A percentile compares a stretch with the other conserved stretches of the same genome.
Evolutionary conservation across 1,284 basidiomycete genomes (phyloP).

Genomic region (Cutaneotrichosporon curvatum): DNA sequence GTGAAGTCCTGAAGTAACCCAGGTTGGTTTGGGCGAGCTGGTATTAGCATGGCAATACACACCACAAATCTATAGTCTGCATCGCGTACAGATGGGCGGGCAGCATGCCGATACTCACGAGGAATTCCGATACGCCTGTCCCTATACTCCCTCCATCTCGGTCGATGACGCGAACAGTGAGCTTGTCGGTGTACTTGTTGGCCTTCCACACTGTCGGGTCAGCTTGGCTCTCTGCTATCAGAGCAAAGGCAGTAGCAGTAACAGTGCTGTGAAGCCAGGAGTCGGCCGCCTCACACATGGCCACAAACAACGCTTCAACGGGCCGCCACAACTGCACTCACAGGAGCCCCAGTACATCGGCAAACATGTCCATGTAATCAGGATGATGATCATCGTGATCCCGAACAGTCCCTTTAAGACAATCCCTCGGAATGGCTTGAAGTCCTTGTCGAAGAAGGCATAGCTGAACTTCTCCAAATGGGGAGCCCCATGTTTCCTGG

Average conservation of each 20-base stretch:
- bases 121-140: constrained; percentile 26
- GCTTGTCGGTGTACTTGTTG: constrained; percentile 42
- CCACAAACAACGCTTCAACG: no score
- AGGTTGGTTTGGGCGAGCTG: constrained; percentile 15
- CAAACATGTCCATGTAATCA: constrained; percentile 41
- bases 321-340: constrained; percentile 15
- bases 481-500: no score
- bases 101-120: constrained; percentile 13
- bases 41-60: no score
- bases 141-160: constrained; percentile 49
- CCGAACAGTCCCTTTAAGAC: constrained; percentile 32
- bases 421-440: constrained; percentile 21
- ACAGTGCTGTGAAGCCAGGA: background rate
- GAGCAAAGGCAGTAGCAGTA: no score
- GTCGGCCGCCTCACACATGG: background rate
- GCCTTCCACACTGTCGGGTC: constrained; percentile 34
- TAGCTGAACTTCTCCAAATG: no score
- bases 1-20: constrained; percentile 31
- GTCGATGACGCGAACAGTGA: constrained; percentile 50
- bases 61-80: no score
- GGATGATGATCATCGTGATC: constrained; percentile 25
- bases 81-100: no score
- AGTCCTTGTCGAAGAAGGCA: no score
- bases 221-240: background rate
- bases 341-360: constrained; percentile 50